Evolutionary conservation across 1,139 yeast genomes (phyloP), one percentile per base, ranked within the genome.

Genomic region (Candida tetrigidarum): DNA sequence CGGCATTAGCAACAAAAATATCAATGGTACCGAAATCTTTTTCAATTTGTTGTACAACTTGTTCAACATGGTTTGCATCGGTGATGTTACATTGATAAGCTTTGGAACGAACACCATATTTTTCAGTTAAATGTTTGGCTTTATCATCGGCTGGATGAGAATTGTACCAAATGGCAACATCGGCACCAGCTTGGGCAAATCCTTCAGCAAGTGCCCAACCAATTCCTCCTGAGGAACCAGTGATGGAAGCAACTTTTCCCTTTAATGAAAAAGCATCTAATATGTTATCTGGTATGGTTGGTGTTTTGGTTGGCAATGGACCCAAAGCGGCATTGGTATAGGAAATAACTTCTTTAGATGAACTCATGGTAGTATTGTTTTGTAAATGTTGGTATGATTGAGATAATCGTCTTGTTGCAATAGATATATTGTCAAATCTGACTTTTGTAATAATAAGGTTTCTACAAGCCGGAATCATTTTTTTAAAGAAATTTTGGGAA

Each of bases 191-290:
- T 22, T 22, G 25, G 9, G 25, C 25, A 10, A 7, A 22, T 7
- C 25, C 25, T 10, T 22, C 85, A 35, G 95, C 95, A 38, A 86
- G 85, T 18, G 85, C 87, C 52, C 70, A 74, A n/a, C 96, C 96
- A 57, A 88, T 88, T 22, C 96, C 96, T 29, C 86, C 78, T 12
- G 92, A 83, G 5, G 92, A 84, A 34, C 96, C 96, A n/a, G 96
- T 86, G 54, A 88, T 77, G 28, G 86, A 80, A 43, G 92, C 91
- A 15, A 84, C 85, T 64, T 86, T 86, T 18, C 91, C 92, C 69
- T 83, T 84, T 51, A 72, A 64, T 46, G 61, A 58, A 53, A 74
- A 73, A 45, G 71, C 59, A 47, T 71, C 72, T 50, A 69, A 54
- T 41, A 71, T 65, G 47, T 69, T 64, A 9, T 62, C 63, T 12